These are phyloP conservation scores for Mucor circinelloides DNA, from an alignment of 371 early-diverging fungal genomes.

Conservation along the genomic window DNA sequence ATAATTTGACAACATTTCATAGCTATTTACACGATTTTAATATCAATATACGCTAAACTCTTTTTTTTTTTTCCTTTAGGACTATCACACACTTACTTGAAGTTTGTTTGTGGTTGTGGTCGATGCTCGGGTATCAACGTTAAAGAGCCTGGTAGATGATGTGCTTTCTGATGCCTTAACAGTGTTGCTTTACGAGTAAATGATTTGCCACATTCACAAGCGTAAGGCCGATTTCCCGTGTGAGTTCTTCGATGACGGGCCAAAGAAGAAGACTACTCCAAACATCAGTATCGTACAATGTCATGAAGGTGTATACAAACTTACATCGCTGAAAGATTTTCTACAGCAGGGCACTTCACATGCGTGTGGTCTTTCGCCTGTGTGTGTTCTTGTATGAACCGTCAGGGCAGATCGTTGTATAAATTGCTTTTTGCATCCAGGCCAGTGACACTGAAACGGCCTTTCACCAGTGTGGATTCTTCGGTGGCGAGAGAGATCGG, in stretches of 20 bases:
- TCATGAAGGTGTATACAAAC: not conserved
- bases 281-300: not conserved
- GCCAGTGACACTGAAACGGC: constrained; percentile 68
- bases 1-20: constrained; percentile 2
- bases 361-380: constrained; percentile 78
- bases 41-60: not conserved
- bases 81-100: not conserved
- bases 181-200: constrained; percentile 71
- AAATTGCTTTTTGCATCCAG: constrained; percentile 73
- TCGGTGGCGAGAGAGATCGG: constrained; percentile 74
- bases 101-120: not conserved
- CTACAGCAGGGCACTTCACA: constrained; percentile 63
- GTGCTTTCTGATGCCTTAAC: constrained; percentile 59
- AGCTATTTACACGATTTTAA: not conserved
- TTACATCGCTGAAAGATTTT: constrained; percentile 61
- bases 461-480: constrained; percentile 79
- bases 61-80: not conserved
- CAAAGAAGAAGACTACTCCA: constrained; percentile 43
- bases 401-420: constrained; percentile 81
- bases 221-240: constrained; percentile 49
- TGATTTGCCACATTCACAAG: constrained; percentile 57
- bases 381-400: constrained; percentile 79
- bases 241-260: constrained; percentile 54
- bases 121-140: not conserved
- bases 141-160: constrained; percentile 6